Percentiles rank a stretch among this genome's conserved stretches.
phyloP scores from a whole-genome alignment of 495 filamentous ascomycete genomes.

The Annulohypoxylon moriforme region DNA sequence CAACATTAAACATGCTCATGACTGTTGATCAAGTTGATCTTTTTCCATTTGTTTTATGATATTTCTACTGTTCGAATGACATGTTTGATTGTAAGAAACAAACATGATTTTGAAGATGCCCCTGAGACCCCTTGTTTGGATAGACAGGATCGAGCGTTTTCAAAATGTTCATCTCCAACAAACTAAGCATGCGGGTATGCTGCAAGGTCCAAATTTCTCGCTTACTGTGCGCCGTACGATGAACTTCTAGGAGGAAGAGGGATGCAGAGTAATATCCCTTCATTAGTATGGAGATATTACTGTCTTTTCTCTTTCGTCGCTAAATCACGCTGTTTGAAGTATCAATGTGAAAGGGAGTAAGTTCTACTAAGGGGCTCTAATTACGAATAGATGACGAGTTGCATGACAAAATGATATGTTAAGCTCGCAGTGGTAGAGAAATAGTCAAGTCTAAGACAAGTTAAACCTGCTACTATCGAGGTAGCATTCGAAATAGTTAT shows the following conservation, averaged over 20 bases:
- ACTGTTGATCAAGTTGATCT: constrained; percentile 2
- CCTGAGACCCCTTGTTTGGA: neutral
- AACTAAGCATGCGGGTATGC: neutral
- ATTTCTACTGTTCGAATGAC: constrained; percentile 7
- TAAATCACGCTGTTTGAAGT: neutral
- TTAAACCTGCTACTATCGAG: neutral
- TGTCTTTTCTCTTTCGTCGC: neutral
- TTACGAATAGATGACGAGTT: neutral
- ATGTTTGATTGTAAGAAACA: neutral
- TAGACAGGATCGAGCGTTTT: neutral
- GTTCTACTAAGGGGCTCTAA: neutral
- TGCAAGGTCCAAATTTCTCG: neutral
- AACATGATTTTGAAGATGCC: neutral
- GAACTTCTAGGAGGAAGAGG: neutral
- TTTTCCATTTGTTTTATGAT: neutral
- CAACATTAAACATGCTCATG: neutral
- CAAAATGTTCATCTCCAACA: neutral
- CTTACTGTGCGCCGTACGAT: neutral
- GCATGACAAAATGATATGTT: neutral
- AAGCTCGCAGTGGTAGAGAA: neutral
- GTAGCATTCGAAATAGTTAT: constrained; percentile 5
- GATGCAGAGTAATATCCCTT: neutral
- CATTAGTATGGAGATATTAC: neutral
- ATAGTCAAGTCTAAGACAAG: neutral
- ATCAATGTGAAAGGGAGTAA: neutral